Percentiles rank a stretch among this genome's conserved stretches.
phyloP scores from a whole-genome alignment of 2,329 filamentous ascomycete species.

The Colletotrichum liaoningense region DNA sequence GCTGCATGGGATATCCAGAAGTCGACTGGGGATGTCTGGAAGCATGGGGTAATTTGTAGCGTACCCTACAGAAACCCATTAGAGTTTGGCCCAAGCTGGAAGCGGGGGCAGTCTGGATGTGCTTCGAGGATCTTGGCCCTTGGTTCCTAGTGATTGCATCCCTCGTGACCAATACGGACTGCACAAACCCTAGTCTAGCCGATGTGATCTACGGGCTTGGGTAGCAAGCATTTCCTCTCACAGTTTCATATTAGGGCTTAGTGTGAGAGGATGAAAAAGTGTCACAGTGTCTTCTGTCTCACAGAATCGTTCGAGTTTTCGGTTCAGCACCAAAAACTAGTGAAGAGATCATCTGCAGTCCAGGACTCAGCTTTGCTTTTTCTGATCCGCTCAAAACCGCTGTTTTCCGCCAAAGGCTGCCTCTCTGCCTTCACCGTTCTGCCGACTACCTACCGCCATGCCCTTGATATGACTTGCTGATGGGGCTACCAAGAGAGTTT shows the following conservation, averaged over 20 bases:
- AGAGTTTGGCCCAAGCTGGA: background rate
- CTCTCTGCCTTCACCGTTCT: background rate
- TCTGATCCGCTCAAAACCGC: background rate
- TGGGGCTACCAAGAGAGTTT: background rate
- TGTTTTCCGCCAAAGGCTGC: background rate
- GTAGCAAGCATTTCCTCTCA: background rate
- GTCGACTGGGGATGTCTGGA: background rate
- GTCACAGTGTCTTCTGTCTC: background rate
- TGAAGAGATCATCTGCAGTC: background rate
- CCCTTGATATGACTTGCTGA: background rate
- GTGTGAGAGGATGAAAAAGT: background rate
- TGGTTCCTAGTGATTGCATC: background rate
- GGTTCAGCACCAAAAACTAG: background rate
- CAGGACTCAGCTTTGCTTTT: background rate
- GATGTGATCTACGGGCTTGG: background rate
- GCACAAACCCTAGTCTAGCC: background rate
- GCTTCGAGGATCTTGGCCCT: background rate
- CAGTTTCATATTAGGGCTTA: background rate
- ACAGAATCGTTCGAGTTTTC: background rate
- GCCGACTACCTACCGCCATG: background rate
- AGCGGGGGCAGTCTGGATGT: background rate
- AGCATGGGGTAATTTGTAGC: background rate
- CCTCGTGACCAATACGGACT: background rate
- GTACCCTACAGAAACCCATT: background rate
- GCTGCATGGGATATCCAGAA: background rate